Conservation (phyloP, 2,329 filamentous ascomycete genomes). For the Dothideomycetes sp. region DNA sequence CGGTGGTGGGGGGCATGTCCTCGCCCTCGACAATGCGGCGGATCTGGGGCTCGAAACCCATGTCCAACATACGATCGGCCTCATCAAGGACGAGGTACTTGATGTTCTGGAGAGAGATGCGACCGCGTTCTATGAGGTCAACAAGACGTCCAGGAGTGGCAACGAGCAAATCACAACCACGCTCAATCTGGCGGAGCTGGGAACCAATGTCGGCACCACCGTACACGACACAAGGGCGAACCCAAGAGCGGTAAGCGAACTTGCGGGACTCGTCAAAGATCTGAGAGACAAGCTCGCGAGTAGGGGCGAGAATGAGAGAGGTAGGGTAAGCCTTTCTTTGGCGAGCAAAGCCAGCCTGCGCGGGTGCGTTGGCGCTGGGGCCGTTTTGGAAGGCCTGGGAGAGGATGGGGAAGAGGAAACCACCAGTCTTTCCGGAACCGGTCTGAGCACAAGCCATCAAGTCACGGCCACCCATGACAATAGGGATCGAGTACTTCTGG, state of each 20-base stretch:
- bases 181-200: conserved; percentile 96
- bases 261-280: conserved; percentile 97
- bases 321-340: conserved; percentile 98
- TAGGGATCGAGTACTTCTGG: conserved; percentile 98
- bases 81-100: conserved; percentile 98
- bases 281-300: conserved; percentile 95
- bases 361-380: conserved; percentile 57
- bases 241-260: conserved; percentile 98
- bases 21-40: conserved; percentile 96
- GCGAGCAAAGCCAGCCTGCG: conserved; percentile 67
- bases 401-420: conserved; percentile 97
- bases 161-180: conserved; percentile 90
- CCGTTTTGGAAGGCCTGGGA: conserved; percentile 94
- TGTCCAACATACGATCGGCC: conserved; percentile 99
- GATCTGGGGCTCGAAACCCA: conserved; percentile 99
- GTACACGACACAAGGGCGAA: conserved; percentile 95
- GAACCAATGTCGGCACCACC: conserved; percentile 98
- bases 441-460: conserved; percentile 99
- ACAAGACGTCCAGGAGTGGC: conserved; percentile 95
- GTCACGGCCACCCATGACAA: conserved; percentile 95
- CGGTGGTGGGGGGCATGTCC: conserved; percentile 79
- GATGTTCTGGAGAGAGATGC: conserved; percentile 96
- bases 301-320: conserved; percentile 88
- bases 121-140: conserved; percentile 95
- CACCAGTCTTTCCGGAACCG: conserved; percentile 98